Conservation (phyloP, 2,329 filamentous ascomycete species). For the Dactylellina parvicollis region DNA sequence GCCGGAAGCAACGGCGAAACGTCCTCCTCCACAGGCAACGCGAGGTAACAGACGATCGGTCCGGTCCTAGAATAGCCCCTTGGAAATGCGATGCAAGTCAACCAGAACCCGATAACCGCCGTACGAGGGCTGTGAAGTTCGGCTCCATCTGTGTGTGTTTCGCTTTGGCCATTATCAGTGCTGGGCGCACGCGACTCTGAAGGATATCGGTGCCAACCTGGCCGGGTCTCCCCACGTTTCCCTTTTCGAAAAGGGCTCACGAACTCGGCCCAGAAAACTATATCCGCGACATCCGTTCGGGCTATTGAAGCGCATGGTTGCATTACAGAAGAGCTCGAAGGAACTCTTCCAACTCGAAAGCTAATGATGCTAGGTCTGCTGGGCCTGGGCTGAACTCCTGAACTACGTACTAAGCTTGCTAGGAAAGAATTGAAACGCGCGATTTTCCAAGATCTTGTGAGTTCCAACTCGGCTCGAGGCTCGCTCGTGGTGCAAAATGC, state of each 20-base stretch:
- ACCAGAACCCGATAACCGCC: conserved; percentile 36
- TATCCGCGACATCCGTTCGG: conserved; percentile 53
- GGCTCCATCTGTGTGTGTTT: not conserved
- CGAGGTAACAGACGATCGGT: not conserved
- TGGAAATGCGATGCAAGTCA: not conserved
- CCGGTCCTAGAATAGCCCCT: conserved; percentile 28
- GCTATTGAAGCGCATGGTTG: conserved; percentile 34
- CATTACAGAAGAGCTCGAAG: conserved; percentile 38
- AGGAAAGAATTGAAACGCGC: conserved; percentile 42
- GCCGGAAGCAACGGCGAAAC: conserved; percentile 47
- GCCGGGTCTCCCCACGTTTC: conserved; percentile 46
- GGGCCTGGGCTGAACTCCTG: conserved; percentile 45
- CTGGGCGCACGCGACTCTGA: conserved; percentile 34
- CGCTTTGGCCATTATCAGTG: not conserved
- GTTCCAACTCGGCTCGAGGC: conserved; percentile 20
- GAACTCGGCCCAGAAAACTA: conserved; percentile 6
- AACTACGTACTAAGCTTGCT: conserved; percentile 12
- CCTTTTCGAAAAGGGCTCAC: conserved; percentile 9
- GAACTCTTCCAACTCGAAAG: conserved; percentile 49
- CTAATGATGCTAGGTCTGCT: conserved; percentile 7
- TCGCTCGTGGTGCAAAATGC: not conserved
- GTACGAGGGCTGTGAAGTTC: conserved; percentile 10
- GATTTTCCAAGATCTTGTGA: conserved; percentile 18
- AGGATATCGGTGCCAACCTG: conserved; percentile 4
- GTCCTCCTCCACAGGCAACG: not conserved